Base-by-base conservation (phyloP, 768 basidiomycete genomes). In the Trichaptum fuscoviolaceum region DNA sequence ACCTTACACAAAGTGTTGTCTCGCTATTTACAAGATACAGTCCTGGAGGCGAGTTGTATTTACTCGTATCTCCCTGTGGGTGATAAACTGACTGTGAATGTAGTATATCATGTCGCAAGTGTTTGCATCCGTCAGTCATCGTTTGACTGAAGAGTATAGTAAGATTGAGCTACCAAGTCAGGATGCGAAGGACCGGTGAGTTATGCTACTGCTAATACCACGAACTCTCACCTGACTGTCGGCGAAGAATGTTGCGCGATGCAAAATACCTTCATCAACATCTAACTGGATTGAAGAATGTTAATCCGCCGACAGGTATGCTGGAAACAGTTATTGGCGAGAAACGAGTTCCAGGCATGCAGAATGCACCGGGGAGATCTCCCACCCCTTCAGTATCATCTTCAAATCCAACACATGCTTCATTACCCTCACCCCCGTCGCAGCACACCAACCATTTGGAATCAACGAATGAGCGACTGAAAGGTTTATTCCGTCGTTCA, bases 21-120 rank as follows among this genome's bases (percentile, higher is more conserved):
- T 60, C 91, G 96, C 62, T 99, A 97, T 77, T 82, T 98, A 30
- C 81, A 92, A 18, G 76, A 82, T 59, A 82, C 85, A 35, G 84
- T 94, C 27, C 92, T 97, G 58, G 93, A 96, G 86, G 95, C 93
- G 73, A 73, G 88, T 73, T 9, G 30, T 58, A 24, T 10, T 65
- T 2, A 26, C n/a, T 25, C 58, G 2, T 26, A 17, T 59, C 60
- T 30, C 63, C 25, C 57, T 67, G 24, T 63, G 36, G 64, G 10
- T 59, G 62, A 15, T 15, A 63, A 58, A 57, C 63, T 66, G 57
- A 60, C 66, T 67, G 68, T 64, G 69, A 64, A 63, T 68, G 25
- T 74, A 97, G 93, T 86, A 85, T 75, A 94, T 99, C 74, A 96
- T 98, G 93, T 86, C 88, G 36, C 93, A 98, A 74, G 97, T 99